Evolutionary conservation across 345 rosid species (phyloP).

Genomic region (Pistacia atlantica): DNA sequence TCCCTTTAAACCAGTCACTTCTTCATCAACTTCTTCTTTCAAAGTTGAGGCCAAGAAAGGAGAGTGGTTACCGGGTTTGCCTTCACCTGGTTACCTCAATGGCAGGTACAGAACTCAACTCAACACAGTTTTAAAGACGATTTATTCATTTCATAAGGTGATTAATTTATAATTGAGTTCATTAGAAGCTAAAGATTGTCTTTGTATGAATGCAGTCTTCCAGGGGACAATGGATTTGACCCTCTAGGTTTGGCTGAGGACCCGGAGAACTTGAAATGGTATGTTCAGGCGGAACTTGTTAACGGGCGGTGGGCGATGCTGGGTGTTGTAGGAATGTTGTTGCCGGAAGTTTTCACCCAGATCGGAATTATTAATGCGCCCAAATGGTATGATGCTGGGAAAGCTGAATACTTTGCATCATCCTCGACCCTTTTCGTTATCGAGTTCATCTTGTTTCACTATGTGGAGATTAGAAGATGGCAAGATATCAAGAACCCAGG

Average conservation of each 20-base stretch:
- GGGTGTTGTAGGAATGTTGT: constrained; percentile 89
- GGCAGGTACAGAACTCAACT: constrained; percentile 59
- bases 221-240: constrained; percentile 97
- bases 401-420: constrained; percentile 84
- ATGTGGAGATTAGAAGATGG: constrained; percentile 98
- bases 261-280: constrained; percentile 95
- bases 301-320: constrained; percentile 95
- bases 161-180: no score
- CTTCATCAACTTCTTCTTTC: constrained; percentile 39
- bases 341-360: constrained; percentile 92
- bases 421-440: constrained; percentile 92
- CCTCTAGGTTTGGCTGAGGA: constrained; percentile 92
- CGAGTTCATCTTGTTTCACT: constrained; percentile 94
- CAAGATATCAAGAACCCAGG: constrained; percentile 99
- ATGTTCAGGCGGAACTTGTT: constrained; percentile 88
- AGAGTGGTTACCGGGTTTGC: constrained; percentile 93
- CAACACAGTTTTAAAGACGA: not conserved
- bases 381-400: constrained; percentile 92
- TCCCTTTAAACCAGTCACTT: constrained; percentile 44
- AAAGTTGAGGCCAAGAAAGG: constrained; percentile 90
- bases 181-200: no score
- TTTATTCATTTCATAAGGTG: not conserved
- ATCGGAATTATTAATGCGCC: constrained; percentile 79
- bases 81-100: constrained; percentile 77
- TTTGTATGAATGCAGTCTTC: constrained; percentile 51